Evolutionary conservation across 1,284 basidiomycete genomes (phyloP), one percentile per base, ranked within the genome.

Genomic region (Sanghuangporus sanghuang): DNA sequence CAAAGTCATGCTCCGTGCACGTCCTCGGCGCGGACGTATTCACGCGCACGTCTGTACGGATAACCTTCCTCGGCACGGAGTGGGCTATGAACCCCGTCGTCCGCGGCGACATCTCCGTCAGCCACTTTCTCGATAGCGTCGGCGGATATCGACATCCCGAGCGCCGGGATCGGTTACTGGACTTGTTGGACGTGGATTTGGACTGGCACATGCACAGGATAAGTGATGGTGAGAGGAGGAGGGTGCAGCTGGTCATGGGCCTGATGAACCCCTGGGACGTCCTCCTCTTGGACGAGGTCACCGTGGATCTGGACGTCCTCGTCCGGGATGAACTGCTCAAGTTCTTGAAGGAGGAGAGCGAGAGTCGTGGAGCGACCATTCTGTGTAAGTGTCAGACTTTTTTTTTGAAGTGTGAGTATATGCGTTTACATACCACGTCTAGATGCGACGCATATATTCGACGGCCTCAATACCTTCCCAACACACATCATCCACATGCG

Each of bases 11-110:
- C n/a, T 80, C 84, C 59, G 85, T 95, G 57, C 79, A 80, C 61
- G 85, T 97, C 70, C 84, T 93, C 68, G 92, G 83, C 27, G 81
- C 81, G 66, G 95, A 98, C 73, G 95, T 97, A 46, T 98, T 98
- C 75, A 40, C 36, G 0, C 36, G 56, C n/a, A 57, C 56, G 23
- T 44, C 86, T 11, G 73, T 83, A 53, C 92, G 92, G 7, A 85
- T 97, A 27, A 92, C 94, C 8, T 96, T 95, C 73, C 85, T 99
- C 27, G 96, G 96, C 60, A 93, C 93, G 1, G 93, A 95, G 77
- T 96, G 92, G 93, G 94, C 95, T 4, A 92, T 92, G 86, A 98
- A 98, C 76, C 95, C 95, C 1, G 96, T 98, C 58, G 96, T 99
- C 2, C 86, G 96, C 44, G 83, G 91, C 3, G 95, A 97, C 74